These are phyloP conservation scores for Syzygium aromaticum DNA, from an alignment of 345 rosid species.

Conservation along the genomic window DNA sequence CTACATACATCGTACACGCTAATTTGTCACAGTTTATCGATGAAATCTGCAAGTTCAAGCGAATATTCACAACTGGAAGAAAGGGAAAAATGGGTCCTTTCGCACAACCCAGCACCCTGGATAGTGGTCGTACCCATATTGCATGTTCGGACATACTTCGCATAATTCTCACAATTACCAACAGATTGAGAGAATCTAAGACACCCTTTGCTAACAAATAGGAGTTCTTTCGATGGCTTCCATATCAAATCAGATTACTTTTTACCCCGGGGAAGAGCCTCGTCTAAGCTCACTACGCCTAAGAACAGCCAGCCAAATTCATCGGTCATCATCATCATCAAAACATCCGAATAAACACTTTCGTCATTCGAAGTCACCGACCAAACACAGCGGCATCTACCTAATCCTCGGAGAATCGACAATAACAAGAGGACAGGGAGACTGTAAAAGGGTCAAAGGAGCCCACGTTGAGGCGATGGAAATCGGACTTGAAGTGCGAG, in stretches of 20 bases:
- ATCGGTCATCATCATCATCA: background rate
- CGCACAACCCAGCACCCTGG: background rate
- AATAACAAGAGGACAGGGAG: background rate
- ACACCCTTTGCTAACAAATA: too few relatives aligned
- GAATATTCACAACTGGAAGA: background rate
- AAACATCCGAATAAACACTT: background rate
- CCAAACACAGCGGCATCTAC: background rate
- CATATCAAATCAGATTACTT: background rate
- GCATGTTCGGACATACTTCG: too few relatives aligned
- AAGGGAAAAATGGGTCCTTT: background rate
- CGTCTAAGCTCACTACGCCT: background rate
- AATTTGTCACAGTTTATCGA: background rate
- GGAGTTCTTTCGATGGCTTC: background rate
- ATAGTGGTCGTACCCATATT: background rate
- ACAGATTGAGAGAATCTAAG: background rate
- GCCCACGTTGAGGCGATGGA: conserved; percentile 82
- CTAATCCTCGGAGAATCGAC: background rate
- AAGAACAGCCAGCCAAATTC: background rate
- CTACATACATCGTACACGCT: conserved; percentile 5
- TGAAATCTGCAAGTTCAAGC: background rate
- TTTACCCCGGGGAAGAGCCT: background rate
- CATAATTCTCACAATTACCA: background rate
- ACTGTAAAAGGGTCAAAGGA: background rate
- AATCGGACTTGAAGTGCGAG: conserved; percentile 78
- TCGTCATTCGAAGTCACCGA: background rate